phyloP scores from a whole-genome alignment of 805 yeast species.

The Hanseniaspora osmophila region DNA sequence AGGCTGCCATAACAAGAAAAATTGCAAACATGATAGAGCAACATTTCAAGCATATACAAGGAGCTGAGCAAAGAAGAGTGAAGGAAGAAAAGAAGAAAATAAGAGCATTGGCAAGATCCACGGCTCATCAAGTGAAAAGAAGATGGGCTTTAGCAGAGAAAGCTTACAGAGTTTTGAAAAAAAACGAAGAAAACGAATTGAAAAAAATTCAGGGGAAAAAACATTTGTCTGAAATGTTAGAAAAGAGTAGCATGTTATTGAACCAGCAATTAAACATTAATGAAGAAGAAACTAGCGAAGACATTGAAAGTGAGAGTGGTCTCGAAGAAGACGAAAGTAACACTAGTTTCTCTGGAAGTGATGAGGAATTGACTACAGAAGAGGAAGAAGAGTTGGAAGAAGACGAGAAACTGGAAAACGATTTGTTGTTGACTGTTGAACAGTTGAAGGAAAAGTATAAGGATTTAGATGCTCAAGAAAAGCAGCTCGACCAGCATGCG shows the following conservation, averaged over 20 bases:
- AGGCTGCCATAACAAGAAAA: slow-evolving; percentile 53
- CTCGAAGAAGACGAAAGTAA: no score
- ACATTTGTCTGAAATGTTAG: slow-evolving; percentile 74
- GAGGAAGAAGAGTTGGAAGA: slow-evolving; percentile 3
- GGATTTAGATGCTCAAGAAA: slow-evolving; percentile 7
- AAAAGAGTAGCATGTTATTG: slow-evolving; percentile 77
- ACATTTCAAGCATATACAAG: slow-evolving; percentile 73
- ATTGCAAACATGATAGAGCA: slow-evolving; percentile 72
- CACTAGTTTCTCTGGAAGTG: neutral
- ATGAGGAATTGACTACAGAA: neutral
- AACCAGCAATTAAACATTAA: slow-evolving; percentile 61
- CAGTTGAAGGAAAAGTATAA: slow-evolving; percentile 32
- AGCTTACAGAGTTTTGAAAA: slow-evolving; percentile 59
- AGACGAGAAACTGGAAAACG: slow-evolving; percentile 12
- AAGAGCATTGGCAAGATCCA: slow-evolving; percentile 58
- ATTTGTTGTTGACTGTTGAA: slow-evolving; percentile 28
- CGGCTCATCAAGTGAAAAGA: slow-evolving; percentile 72
- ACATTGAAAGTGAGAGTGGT: no score
- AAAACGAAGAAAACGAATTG: slow-evolving; percentile 64
- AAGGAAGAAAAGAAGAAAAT: slow-evolving; percentile 64
- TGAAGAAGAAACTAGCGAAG: slow-evolving; percentile 11
- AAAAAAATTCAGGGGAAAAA: slow-evolving; percentile 73
- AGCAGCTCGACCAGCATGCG: neutral
- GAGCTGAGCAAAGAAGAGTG: slow-evolving; percentile 72
- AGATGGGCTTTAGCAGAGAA: slow-evolving; percentile 86